A percentile compares a stretch with the other conserved stretches of the same genome.
These are phyloP conservation scores for Quercus gilva DNA, from an alignment of 306 rosid genomes.

Conservation along the genomic window DNA sequence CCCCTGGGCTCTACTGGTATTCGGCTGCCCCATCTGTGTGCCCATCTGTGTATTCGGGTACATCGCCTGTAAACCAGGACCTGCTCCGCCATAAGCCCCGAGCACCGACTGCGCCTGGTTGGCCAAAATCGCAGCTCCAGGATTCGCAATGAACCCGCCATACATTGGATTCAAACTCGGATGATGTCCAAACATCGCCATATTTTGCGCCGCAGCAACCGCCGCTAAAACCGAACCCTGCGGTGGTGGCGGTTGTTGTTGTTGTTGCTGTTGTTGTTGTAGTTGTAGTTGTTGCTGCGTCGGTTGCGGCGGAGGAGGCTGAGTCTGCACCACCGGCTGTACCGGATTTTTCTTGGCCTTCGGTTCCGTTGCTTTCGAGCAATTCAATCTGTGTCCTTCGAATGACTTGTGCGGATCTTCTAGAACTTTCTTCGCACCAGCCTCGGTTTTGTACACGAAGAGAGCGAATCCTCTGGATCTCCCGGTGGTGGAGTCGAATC, in stretches of 20 bases:
- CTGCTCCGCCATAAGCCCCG: slow-evolving; percentile 23
- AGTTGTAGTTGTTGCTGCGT: no score
- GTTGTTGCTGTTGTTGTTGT: no score
- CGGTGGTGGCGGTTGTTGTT: neutral
- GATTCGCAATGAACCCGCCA: slow-evolving; percentile 21
- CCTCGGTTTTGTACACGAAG: slow-evolving; percentile 30
- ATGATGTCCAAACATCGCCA: slow-evolving; percentile 28
- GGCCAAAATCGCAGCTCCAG: slow-evolving; percentile 25
- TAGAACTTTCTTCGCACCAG: slow-evolving; percentile 39
- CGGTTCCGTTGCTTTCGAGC: slow-evolving; percentile 43
- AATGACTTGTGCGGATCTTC: slow-evolving; percentile 40
- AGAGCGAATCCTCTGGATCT: slow-evolving; percentile 42
- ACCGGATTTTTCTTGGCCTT: slow-evolving; percentile 28
- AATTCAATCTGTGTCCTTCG: slow-evolving; percentile 42
- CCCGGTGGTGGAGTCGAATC: slow-evolving; percentile 38
- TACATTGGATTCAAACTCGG: slow-evolving; percentile 22
- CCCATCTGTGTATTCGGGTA: slow-evolving; percentile 31
- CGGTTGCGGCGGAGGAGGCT: neutral
- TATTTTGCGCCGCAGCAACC: slow-evolving; percentile 27
- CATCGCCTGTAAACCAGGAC: slow-evolving; percentile 18
- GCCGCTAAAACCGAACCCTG: slow-evolving; percentile 1
- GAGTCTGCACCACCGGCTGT: slow-evolving; percentile 18
- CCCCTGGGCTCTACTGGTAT: slow-evolving; percentile 24
- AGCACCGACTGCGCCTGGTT: slow-evolving; percentile 10
- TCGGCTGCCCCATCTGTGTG: slow-evolving; percentile 26